A percentile compares a stretch with the other conserved stretches of the same genome.
Evolutionary conservation across 2,329 filamentous ascomycete species (phyloP).

Genomic region (Aurifilum marmelostoma): DNA sequence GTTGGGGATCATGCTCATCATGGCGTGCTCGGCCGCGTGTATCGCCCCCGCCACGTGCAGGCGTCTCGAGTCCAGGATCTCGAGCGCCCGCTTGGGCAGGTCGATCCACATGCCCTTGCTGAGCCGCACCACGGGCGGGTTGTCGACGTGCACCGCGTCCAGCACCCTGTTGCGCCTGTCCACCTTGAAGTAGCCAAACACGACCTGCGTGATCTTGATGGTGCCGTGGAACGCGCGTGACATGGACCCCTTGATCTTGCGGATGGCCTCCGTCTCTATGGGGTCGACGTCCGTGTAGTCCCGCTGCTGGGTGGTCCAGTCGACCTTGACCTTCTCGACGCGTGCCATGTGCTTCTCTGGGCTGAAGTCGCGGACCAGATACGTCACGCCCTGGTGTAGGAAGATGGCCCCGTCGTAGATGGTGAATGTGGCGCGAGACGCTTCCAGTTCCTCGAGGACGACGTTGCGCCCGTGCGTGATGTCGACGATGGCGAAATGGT

Average conservation of each 20-base stretch:
- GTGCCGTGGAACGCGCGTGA: slow-evolving; percentile 81
- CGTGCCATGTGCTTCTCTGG: slow-evolving; percentile 81
- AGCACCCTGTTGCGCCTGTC: slow-evolving; percentile 83
- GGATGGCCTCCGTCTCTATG: slow-evolving; percentile 86
- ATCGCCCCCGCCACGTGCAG: slow-evolving; percentile 88
- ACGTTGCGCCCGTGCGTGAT: slow-evolving; percentile 79
- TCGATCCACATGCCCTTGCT: slow-evolving; percentile 96
- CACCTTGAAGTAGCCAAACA: slow-evolving; percentile 98
- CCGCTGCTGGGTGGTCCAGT: slow-evolving; percentile 92
- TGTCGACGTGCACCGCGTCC: slow-evolving; percentile 91
- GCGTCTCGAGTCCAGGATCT: slow-evolving; percentile 72
- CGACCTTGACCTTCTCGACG: slow-evolving; percentile 86
- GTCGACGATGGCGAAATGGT: slow-evolving; percentile 94
- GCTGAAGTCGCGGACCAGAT: slow-evolving; percentile 86
- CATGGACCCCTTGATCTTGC: slow-evolving; percentile 64
- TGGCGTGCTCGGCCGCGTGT: slow-evolving; percentile 90
- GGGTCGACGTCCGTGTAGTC: slow-evolving; percentile 96
- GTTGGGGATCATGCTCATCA: slow-evolving; percentile 84
- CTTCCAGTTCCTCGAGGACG: slow-evolving; percentile 94
- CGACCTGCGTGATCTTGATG: slow-evolving; percentile 83
- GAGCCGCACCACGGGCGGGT: slow-evolving; percentile 82
- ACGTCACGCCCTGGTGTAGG: slow-evolving; percentile 91
- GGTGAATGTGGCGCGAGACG: slow-evolving; percentile 91
- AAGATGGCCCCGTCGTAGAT: slow-evolving; percentile 98
- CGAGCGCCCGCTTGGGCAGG: slow-evolving; percentile 76